Evolutionary conservation across 352 stramenopile species (phyloP).

Genomic region (Phytopythium vexans): DNA sequence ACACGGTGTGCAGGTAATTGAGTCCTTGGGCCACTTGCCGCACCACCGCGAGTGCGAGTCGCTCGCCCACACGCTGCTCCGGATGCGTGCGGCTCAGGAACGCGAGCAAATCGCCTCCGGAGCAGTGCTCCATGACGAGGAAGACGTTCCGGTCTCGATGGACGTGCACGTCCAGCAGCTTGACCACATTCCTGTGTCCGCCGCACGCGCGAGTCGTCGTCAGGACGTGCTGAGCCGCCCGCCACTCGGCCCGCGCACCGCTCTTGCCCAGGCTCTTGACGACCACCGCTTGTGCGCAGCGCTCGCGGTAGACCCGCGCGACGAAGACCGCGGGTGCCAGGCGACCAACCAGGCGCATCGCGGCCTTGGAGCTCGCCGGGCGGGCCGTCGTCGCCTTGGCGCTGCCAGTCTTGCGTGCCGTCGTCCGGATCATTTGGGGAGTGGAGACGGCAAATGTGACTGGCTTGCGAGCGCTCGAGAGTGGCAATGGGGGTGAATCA

Average conservation of each 20-base stretch:
- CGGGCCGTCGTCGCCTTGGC: background rate
- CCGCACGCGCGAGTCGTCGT: background rate
- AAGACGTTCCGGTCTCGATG: constrained; percentile 24
- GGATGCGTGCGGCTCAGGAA: constrained; percentile 25
- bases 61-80: constrained; percentile 14
- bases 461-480: too few relatives aligned
- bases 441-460: too few relatives aligned
- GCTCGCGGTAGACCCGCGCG: constrained; percentile 14
- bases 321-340: constrained; percentile 30
- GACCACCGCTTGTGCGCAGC: constrained; percentile 8
- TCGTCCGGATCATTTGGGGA: background rate
- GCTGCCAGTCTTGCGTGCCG: background rate
- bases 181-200: constrained; percentile 36
- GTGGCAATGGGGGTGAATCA: too few relatives aligned
- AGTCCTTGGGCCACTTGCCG: constrained; percentile 31
- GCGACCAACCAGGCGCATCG: constrained; percentile 4
- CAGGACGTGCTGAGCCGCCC: constrained; percentile 15
- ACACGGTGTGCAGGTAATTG: constrained; percentile 19
- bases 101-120: constrained; percentile 37
- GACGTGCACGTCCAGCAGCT: constrained; percentile 31
- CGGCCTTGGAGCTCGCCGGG: background rate
- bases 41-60: constrained; percentile 20
- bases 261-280: constrained; percentile 22
- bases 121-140: constrained; percentile 59
- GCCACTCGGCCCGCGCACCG: constrained; percentile 20